phyloP scores from a whole-genome alignment of 108 stramenopile genomes.

The Discostella pseudostelligera region DNA sequence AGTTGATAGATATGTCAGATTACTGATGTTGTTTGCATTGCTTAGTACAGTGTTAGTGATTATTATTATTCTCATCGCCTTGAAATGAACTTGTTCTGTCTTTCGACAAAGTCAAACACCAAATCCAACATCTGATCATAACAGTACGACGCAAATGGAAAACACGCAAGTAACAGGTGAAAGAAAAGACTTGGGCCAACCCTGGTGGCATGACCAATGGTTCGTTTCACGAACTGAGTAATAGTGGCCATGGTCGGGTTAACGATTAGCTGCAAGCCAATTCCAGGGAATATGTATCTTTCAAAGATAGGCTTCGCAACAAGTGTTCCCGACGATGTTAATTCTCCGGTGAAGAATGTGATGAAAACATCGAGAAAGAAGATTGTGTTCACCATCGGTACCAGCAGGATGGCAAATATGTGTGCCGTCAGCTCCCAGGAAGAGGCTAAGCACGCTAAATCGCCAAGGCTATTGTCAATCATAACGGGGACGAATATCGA shows the following conservation, averaged over 20 bases:
- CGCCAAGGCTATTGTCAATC: slow-evolving; percentile 35
- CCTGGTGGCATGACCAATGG: slow-evolving; percentile 6
- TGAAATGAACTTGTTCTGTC: slow-evolving; percentile 15
- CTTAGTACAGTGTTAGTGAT: too few species aligned
- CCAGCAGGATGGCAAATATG: slow-evolving; percentile 44
- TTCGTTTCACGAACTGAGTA: slow-evolving; percentile 16
- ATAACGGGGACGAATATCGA: slow-evolving; percentile 19
- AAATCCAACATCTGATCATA: slow-evolving; percentile 45
- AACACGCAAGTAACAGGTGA: slow-evolving; percentile 18
- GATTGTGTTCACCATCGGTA: slow-evolving; percentile 50
- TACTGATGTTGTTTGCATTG: too few species aligned
- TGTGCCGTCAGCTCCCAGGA: slow-evolving; percentile 39
- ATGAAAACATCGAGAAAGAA: slow-evolving; percentile 78
- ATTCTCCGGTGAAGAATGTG: slow-evolving; percentile 79
- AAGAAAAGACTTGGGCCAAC: slow-evolving; percentile 59
- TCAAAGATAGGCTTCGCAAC: slow-evolving; percentile 61
- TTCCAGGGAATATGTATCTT: slow-evolving; percentile 74
- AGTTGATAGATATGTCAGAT: too few species aligned
- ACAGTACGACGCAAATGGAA: slow-evolving; percentile 23
- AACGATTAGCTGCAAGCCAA: slow-evolving; percentile 66
- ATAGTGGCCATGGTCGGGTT: slow-evolving; percentile 70
- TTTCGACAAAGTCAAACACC: slow-evolving; percentile 44
- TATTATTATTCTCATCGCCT: not conserved
- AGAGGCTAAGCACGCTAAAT: slow-evolving; percentile 29
- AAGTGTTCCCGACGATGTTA: slow-evolving; percentile 53